Conservation (phyloP, 2,329 filamentous ascomycete species). For the Scytalidium lignicola region DNA sequence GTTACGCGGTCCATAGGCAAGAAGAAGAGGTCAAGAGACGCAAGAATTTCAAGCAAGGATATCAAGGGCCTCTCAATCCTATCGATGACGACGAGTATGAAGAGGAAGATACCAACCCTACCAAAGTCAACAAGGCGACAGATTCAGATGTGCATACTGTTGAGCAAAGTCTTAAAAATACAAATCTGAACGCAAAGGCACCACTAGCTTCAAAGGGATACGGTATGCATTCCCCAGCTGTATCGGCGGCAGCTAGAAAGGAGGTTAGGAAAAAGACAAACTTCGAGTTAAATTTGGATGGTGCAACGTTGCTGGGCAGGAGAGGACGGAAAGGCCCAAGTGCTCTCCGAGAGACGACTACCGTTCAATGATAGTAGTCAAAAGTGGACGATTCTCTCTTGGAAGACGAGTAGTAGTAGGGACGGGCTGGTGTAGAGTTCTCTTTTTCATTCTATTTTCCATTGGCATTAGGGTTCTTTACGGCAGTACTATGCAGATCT, state of each 20-base stretch:
- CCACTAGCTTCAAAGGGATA: constrained; percentile 56
- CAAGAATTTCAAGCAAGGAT: constrained; percentile 73
- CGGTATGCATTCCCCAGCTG: constrained; percentile 79
- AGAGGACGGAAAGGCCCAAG: constrained; percentile 44
- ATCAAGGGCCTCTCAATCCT: constrained; percentile 58
- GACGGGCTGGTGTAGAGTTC: not conserved
- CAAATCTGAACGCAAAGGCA: constrained; percentile 61
- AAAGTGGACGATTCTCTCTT: not conserved
- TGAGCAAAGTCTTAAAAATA: constrained; percentile 81
- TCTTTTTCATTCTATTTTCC: not conserved
- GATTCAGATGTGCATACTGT: constrained; percentile 61
- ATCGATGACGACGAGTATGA: constrained; percentile 59
- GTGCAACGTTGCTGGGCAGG: constrained; percentile 81
- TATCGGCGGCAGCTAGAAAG: constrained; percentile 77
- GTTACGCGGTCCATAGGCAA: constrained; percentile 95
- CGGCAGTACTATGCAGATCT: not conserved
- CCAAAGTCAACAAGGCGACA: constrained; percentile 64
- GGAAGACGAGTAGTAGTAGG: not conserved
- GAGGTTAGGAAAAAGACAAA: constrained; percentile 72
- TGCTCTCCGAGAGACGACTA: constrained; percentile 19
- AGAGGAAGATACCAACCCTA: constrained; percentile 46
- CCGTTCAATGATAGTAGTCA: constrained; percentile 11
- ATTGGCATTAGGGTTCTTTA: not conserved
- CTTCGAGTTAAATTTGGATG: constrained; percentile 89
- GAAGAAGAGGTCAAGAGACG: constrained; percentile 92